Evolutionary conservation across 768 basidiomycete genomes (phyloP), one percentile per base, ranked within the genome.

Genomic region (Calvatia gigantea): DNA sequence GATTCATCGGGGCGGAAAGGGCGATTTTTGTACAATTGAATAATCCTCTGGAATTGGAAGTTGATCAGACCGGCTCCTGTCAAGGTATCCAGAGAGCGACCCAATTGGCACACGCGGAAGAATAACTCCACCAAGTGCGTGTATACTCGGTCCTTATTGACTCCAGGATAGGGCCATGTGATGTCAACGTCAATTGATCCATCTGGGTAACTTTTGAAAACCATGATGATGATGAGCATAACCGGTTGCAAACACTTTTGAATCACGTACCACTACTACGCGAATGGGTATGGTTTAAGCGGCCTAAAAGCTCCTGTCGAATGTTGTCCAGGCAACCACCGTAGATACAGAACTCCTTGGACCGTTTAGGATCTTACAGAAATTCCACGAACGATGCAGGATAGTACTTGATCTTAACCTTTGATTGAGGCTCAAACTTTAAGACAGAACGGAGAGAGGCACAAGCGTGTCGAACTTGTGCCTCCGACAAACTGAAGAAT

Each of bases 301-400:
- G 33, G 12, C n/a, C 9, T 15, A 35, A 35, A 11, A 35, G 33
- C n/a, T 35, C 33, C 33, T 12, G 11, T 35, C 33, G 33, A 35
- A 15, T 35, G 9, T 11, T 15, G 33, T 35, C 33, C 33, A 35
- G 33, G 33, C 33, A 35, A 35, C 6, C 12, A 35, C 12, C 11
- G n/a, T 35, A 23, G n/a, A 41, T 8, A 19, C 38, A 17, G 23
- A 31, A 28, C 8, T 21, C 38, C 52, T 21, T 31, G 23, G 41
- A 54, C 4, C 52, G 32, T 15, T 6, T 7, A 14, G 19, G 7
- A 35, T 43, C 41, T 15, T 54, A 29, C 25, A 54, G 6, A 33
- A 54, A 54, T 8, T 54, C 52, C 23, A 43, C 21, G 52, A 54
- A 54, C 6, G 52, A 54, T 23, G 11, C 21, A 19, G 31, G 52